phyloP scores from a whole-genome alignment of 768 basidiomycete genomes.

The Pulveroboletus sp. region DNA sequence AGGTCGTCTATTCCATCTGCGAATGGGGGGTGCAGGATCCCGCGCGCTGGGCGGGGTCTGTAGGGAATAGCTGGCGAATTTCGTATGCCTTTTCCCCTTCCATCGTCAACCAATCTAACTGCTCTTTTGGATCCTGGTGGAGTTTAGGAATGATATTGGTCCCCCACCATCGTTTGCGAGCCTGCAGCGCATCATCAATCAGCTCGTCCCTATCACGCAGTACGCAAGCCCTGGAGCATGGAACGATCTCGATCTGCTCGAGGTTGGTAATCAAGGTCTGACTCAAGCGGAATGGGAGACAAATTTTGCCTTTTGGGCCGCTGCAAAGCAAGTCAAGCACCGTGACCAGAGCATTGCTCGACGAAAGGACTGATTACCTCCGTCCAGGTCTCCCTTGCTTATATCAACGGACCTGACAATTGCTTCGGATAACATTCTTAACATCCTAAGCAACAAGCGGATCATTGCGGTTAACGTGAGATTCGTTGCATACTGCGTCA shows the following conservation, averaged over 20 bases:
- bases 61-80: constrained; percentile 51
- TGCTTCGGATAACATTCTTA: background rate
- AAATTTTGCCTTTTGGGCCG: constrained; percentile 15
- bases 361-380: background rate
- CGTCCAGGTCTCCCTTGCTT: constrained; percentile 12
- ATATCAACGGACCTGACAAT: constrained; percentile 10
- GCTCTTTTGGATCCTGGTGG: background rate
- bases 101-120: background rate
- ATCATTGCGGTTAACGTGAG: constrained; percentile 12
- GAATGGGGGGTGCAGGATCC: constrained; percentile 51
- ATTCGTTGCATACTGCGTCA: background rate
- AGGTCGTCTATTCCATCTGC: constrained; percentile 52
- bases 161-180: constrained; percentile 11
- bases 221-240: constrained; percentile 46
- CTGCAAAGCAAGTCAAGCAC: constrained; percentile 4
- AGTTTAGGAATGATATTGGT: constrained; percentile 8
- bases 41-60: constrained; percentile 41
- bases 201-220: constrained; percentile 42
- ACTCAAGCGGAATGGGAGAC: constrained; percentile 22
- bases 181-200: constrained; percentile 12
- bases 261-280: constrained; percentile 47
- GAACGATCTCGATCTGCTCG: constrained; percentile 53
- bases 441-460: constrained; percentile 5
- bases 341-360: no score
- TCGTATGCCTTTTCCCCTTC: constrained; percentile 33